phyloP scores from a whole-genome alignment of 2,329 filamentous ascomycete species.

The Cercospora nicotianae region DNA sequence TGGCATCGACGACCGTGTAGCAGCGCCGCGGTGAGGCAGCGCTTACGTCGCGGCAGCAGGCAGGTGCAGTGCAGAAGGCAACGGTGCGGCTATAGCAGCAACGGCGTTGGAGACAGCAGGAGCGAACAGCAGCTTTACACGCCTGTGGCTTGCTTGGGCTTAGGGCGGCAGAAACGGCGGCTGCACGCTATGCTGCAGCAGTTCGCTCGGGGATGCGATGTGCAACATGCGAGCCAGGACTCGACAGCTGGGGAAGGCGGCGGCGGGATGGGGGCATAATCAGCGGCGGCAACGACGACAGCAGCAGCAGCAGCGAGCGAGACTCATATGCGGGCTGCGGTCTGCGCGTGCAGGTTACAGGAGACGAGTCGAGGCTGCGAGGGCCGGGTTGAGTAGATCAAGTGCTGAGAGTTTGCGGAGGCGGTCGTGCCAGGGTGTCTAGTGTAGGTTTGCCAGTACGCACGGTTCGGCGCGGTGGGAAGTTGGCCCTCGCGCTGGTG shows the following conservation, averaged over 20 bases:
- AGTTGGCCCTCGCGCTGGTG: slow-evolving; percentile 8
- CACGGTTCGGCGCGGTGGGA: slow-evolving; percentile 14
- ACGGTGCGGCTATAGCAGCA: neutral
- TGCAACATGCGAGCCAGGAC: slow-evolving; percentile 13
- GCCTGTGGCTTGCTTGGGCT: slow-evolving; percentile 31
- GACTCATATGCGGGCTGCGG: slow-evolving; percentile 17
- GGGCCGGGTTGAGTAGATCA: slow-evolving; percentile 5
- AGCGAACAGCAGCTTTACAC: slow-evolving; percentile 24
- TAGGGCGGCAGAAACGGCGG: slow-evolving; percentile 27
- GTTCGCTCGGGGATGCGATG: slow-evolving; percentile 2
- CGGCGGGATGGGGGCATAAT: neutral
- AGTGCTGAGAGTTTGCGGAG: slow-evolving; percentile 20
- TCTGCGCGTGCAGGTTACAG: slow-evolving; percentile 13
- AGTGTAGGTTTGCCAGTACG: slow-evolving; percentile 17
- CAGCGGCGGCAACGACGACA: neutral
- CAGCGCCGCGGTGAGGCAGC: neutral
- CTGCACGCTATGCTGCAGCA: slow-evolving; percentile 19
- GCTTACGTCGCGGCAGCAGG: neutral
- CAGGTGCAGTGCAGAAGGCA: neutral
- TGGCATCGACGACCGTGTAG: slow-evolving; percentile 24
- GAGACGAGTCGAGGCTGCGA: slow-evolving; percentile 19
- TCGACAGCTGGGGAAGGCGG: slow-evolving; percentile 6
- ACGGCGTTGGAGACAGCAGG: slow-evolving; percentile 4
- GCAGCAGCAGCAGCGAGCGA: neutral
- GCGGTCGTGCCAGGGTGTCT: slow-evolving; percentile 15